Base-by-base conservation (phyloP, 495 filamentous ascomycete species). In the Xylaria flabelliformis region DNA sequence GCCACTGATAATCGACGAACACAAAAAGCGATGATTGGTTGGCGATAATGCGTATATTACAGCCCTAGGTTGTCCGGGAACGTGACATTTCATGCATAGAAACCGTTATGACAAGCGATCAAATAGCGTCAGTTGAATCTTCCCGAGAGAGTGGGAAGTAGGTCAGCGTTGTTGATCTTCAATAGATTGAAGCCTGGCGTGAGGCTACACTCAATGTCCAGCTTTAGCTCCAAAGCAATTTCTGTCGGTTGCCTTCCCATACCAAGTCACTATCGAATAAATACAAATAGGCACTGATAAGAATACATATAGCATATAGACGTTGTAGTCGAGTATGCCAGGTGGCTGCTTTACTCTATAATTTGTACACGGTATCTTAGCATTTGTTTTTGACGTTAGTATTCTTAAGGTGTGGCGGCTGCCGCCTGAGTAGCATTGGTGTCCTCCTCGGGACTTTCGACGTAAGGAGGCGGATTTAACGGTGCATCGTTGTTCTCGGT, bases 401-500 rank as follows among this genome's bases (percentile, higher is more conserved):
- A 55, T 65, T 24, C 34, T 63, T 29, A 67, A 59, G 70, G 26
- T 24, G 24, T 19, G 15, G 51, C 4, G 2, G 50, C 13, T 61
- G 51, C 62, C 29, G 6, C 39, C 21, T 13, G 61, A 24, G 13
- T 9, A 34, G n/a, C 63, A 39, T 51, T 26, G 21, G 39, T 41
- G 21, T 42, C 51, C 9, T 61, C 50, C n/a, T 50, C 63, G 36
- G 29, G 12, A 29, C 21, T 51, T 26, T 64, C 79, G 19, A 74
- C 64, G 62, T 87, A 86, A 8, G 79, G 70, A 32, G 87, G 87
- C 39, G 82, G 81, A 3, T 75, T 77, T 21, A 86, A 72, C 2
- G 77, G 73, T 10, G 77, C 76, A 19, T 83, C 84, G 9, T 80
- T 83, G 5, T 80, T 80, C 53, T 83, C 86, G 7, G 88, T 84